These are phyloP conservation scores for Ceratocystis cacaofunesta DNA, from an alignment of 2,329 filamentous ascomycete species.

Conservation along the genomic window DNA sequence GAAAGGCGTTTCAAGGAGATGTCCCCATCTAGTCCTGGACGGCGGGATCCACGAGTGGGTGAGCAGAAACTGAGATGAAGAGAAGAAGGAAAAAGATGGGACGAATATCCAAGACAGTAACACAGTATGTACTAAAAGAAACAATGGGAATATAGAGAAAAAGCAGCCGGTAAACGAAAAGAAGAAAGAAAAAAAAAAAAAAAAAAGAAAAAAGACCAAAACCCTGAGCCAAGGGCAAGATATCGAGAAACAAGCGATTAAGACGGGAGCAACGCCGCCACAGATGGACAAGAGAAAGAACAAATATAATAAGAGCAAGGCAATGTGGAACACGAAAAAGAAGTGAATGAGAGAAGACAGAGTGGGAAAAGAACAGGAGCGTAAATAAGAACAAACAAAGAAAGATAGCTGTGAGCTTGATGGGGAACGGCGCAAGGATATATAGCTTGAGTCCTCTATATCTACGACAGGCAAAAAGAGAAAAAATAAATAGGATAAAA, in stretches of 20 bases:
- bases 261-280: constrained; percentile 10
- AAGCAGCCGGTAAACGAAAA: neutral
- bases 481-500: neutral
- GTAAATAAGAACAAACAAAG: neutral
- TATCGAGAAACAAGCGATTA: constrained; percentile 19
- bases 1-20: constrained; percentile 9
- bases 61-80: neutral
- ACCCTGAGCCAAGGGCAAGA: constrained; percentile 10
- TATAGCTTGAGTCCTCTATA: neutral
- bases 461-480: neutral
- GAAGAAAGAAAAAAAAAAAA: neutral
- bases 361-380: constrained; percentile 6
- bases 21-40: constrained; percentile 8
- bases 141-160: neutral
- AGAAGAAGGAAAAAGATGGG: constrained; percentile 19
- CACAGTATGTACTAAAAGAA: constrained; percentile 1
- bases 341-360: neutral
- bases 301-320: neutral
- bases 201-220: neutral
- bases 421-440: constrained; percentile 1
- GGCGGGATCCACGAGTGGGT: constrained; percentile 19
- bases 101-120: constrained; percentile 22
- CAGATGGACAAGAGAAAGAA: neutral
- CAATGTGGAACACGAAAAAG: neutral
- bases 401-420: neutral